Base-by-base conservation (phyloP, 306 rosid species). In the Comarum palustre region DNA sequence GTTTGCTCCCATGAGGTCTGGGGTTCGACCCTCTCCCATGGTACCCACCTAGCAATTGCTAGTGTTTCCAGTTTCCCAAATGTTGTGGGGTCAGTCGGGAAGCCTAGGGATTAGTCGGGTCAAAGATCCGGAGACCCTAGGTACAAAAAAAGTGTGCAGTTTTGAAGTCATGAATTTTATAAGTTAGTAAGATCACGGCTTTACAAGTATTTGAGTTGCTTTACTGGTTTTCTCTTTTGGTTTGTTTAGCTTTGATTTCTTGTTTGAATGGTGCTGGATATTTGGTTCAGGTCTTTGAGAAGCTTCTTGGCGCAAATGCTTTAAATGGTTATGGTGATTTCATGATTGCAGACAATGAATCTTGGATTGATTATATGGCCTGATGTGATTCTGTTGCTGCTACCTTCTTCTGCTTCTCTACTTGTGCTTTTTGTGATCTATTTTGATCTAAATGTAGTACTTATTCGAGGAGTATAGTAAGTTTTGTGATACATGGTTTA, bases 241-340 rank as follows among this genome's bases (percentile, higher is more conserved):
- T 83, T 51, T 43, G 66, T 24, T 64, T 78, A 62, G 76, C 51
- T 76, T 84, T 85, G 61, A 72, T 82, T 77, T 76, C 77, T 80
- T 69, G 80, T 85, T 85, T 85, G 84, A 80, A 88, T 77, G 79
- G 73, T 85, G 80, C 78, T 85, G 84, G 88, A 81, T 87, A 73
- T 87, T 89, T 85, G 89, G 73, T 87, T 86, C 96, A 87, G 90
- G 89, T 87, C 81, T 73, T 73, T 90, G 92, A 84, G 79, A 87
- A 90, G 96, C 92, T 90, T 84, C 90, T 87, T 87, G 90, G 76
- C 86, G 87, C 86, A 84, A 75, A 77, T 89, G 90, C 92, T 80
- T 89, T 87, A 83, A 79, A 82, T 90, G 92, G 89, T 90, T 90
- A 77, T 87, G 92, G 84, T 89, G 96, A 80, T 90, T 87, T 81